Percentiles rank a stretch among this genome's conserved stretches.
Conservation (phyloP, 768 basidiomycete species). For the Sporobolomyces phaffii region DNA sequence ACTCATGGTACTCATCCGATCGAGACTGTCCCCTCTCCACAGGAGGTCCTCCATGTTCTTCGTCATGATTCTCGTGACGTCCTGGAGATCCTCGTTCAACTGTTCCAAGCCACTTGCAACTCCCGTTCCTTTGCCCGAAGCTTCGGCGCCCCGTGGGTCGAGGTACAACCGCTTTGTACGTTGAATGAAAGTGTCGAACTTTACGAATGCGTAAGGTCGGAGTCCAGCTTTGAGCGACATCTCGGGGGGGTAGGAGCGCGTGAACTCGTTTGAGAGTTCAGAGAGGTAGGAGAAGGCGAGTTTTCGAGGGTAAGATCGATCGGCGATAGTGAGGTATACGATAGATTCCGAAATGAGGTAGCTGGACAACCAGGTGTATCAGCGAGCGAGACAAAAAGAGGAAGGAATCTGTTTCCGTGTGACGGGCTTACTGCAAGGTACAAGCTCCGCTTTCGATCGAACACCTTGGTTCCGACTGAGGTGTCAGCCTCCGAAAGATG, state of each 20-base stretch:
- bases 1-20: slow-evolving; percentile 95
- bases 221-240: slow-evolving; percentile 68
- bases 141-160: slow-evolving; percentile 76
- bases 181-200: slow-evolving; percentile 98
- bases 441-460: slow-evolving; percentile 93
- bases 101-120: slow-evolving; percentile 63
- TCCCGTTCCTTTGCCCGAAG: slow-evolving; percentile 45
- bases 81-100: slow-evolving; percentile 91
- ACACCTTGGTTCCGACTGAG: slow-evolving; percentile 89
- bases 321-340: slow-evolving; percentile 88
- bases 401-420: too few species aligned
- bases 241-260: slow-evolving; percentile 71
- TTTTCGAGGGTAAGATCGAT: slow-evolving; percentile 76
- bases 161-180: slow-evolving; percentile 92
- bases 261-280: slow-evolving; percentile 93
- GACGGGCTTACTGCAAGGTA: slow-evolving; percentile 94
- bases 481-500: slow-evolving; percentile 86
- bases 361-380: slow-evolving; percentile 51
- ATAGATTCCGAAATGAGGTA: slow-evolving; percentile 93
- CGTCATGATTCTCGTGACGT: slow-evolving; percentile 98
- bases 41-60: slow-evolving; percentile 99
- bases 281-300: slow-evolving; percentile 96
- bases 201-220: slow-evolving; percentile 98
- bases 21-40: slow-evolving; percentile 95
- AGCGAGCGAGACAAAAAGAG: not conserved